Evolutionary conservation across 306 rosid species (phyloP).

Genomic region (Vigna radiata): DNA sequence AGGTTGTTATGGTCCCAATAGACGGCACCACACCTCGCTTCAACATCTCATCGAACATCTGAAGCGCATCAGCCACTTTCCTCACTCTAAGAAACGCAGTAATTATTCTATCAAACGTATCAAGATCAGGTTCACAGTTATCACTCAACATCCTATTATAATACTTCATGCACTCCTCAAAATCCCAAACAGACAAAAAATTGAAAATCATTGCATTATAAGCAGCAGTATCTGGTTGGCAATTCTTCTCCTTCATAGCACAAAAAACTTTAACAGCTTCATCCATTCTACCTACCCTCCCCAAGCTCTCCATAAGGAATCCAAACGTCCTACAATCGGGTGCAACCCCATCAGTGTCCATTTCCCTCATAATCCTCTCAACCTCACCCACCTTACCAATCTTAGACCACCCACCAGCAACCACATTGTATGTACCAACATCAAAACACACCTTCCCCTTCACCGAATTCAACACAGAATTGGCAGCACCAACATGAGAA

Average conservation of each 20-base stretch:
- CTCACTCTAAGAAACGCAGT: conserved; percentile 62
- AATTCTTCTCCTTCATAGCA: conserved; percentile 59
- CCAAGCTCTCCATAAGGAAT: conserved; percentile 71
- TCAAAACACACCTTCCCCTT: conserved; percentile 64
- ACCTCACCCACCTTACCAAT: conserved; percentile 64
- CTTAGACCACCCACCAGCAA: conserved; percentile 78
- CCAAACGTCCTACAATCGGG: conserved; percentile 62
- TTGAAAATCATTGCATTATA: conserved; percentile 83
- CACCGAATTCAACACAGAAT: conserved; percentile 60
- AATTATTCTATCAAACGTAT: conserved; percentile 69
- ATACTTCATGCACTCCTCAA: conserved; percentile 63
- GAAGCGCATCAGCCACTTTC: conserved; percentile 83
- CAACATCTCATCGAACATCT: conserved; percentile 85
- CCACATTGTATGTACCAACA: conserved; percentile 58
- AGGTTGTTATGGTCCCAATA: conserved; percentile 67
- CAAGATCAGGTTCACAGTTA: conserved; percentile 62
- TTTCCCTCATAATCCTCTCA: conserved; percentile 64
- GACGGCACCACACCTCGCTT: conserved; percentile 64
- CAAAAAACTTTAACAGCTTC: conserved; percentile 67
- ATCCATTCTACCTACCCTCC: conserved; percentile 71
- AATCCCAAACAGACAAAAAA: conserved; percentile 59
- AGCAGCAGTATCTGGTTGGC: conserved; percentile 47
- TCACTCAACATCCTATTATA: conserved; percentile 63
- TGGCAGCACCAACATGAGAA: conserved; percentile 70
- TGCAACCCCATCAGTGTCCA: conserved; percentile 63